Base-by-base conservation (phyloP, 495 filamentous ascomycete species). In the Parmelia sp. region DNA sequence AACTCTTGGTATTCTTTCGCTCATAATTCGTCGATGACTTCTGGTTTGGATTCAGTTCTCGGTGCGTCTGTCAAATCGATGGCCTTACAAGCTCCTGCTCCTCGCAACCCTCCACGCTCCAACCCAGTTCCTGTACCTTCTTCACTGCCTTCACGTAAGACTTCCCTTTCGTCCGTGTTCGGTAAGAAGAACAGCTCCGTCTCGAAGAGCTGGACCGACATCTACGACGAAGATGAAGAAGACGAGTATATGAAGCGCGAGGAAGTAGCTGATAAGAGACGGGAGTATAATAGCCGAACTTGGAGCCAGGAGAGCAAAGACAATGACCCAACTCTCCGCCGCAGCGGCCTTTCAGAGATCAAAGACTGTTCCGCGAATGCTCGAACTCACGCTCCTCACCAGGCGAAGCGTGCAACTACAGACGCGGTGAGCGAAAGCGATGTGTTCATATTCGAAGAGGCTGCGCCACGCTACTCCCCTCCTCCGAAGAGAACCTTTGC, bases 171-270 rank as follows among this genome's bases (percentile, higher is more conserved):
- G 6, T 82, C 87, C 66, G 83, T 93, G 27, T 93, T 94, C 71
- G 89, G 89, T 33, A 87, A 85, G 72, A 84, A 88, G 72, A 83
- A 83, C 66, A 83, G 88, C 5, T 77, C 83, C 25, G 88, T 92
- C 15, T 94, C 92, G 35, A 96, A 97, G 85, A 97, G 92, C 80
- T 97, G 92, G 92, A 94, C 91, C 69, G 92, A 97, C 75, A 80
- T 97, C 68, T 97, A 90, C 87, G 92, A 96, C 62, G 92, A 96
- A 74, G 92, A 96, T 60, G 83, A 80, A 35, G 86, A 89, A 68
- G 87, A 94, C 68, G 76, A 77, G 58, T 75, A 82, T 56, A 81
- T 83, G 23, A 83, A 89, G 73, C 78, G 79, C 53, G 81, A 85
- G 62, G 81, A 84, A 57, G 81, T 81, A 21, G 61, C 88, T 58